phyloP scores from a whole-genome alignment of 495 filamentous ascomycete genomes.

The Penicillium bialowiezense region DNA sequence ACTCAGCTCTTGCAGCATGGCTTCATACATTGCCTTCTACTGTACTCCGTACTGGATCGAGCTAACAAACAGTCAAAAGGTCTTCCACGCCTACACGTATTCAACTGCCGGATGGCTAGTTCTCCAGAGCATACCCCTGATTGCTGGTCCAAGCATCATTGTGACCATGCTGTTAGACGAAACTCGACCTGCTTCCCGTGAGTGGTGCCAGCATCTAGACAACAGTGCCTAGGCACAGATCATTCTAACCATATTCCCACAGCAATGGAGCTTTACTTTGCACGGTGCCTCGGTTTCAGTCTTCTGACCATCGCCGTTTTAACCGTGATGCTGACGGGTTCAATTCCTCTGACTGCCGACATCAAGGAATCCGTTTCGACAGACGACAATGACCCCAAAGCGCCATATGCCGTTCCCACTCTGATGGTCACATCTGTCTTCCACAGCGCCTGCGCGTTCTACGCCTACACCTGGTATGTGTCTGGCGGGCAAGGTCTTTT shows the following conservation, averaged over 20 bases:
- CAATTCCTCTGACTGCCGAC: slow-evolving; percentile 63
- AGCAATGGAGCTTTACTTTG: slow-evolving; percentile 73
- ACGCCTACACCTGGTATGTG: slow-evolving; percentile 65
- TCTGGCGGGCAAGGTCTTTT: slow-evolving; percentile 51
- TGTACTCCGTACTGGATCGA: too few relatives aligned
- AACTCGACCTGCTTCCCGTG: slow-evolving; percentile 53
- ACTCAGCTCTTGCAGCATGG: not conserved
- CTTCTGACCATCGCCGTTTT: slow-evolving; percentile 64
- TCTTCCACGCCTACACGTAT: slow-evolving; percentile 65
- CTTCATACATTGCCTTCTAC: too few relatives aligned
- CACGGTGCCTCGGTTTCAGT: slow-evolving; percentile 64
- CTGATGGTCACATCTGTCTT: slow-evolving; percentile 63
- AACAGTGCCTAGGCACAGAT: not conserved
- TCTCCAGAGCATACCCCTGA: slow-evolving; percentile 63
- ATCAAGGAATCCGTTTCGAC: slow-evolving; percentile 39
- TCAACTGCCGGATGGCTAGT: slow-evolving; percentile 64
- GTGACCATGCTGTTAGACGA: slow-evolving; percentile 59
- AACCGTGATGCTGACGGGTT: slow-evolving; percentile 67
- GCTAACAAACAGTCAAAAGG: slow-evolving; percentile 35
- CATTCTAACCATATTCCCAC: not conserved
- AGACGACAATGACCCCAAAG: slow-evolving; percentile 52
- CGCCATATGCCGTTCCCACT: slow-evolving; percentile 67
- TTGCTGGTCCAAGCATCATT: slow-evolving; percentile 64
- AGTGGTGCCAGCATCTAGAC: slow-evolving; percentile 10
- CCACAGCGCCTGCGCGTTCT: slow-evolving; percentile 62